These are phyloP conservation scores for Babesia microti DNA, from an alignment of 169 alveolate species.

Conservation along the genomic window DNA sequence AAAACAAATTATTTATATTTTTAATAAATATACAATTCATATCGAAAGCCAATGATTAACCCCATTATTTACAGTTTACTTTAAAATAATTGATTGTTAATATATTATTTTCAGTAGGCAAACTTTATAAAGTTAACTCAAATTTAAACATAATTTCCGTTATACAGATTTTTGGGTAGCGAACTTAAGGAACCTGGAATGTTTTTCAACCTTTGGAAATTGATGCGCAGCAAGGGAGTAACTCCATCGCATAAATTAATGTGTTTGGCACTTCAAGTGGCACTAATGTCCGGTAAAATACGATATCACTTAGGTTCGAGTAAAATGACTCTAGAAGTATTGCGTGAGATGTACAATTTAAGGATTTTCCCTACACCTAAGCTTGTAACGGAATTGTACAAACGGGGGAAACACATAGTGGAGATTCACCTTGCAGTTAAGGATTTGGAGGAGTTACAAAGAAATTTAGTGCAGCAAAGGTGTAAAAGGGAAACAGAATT, in stretches of 20 bases:
- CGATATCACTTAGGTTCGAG: conserved; percentile 13
- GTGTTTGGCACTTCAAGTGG: conserved; percentile 47
- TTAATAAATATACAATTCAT: background rate
- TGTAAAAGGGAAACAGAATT: no score
- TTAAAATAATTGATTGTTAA: conserved; percentile 8
- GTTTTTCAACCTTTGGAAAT: conserved; percentile 47
- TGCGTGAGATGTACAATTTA: conserved; percentile 55
- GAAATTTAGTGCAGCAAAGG: no score
- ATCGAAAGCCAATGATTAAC: background rate
- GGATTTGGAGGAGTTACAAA: conserved; percentile 44
- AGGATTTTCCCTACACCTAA: conserved; percentile 65
- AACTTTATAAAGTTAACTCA: no score
- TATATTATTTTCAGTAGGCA: no score
- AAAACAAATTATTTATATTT: background rate
- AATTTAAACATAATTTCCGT: background rate
- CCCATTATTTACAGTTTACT: background rate
- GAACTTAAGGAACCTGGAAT: conserved; percentile 48
- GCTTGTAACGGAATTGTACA: conserved; percentile 49
- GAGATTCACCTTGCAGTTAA: conserved; percentile 58
- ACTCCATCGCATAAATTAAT: conserved; percentile 19
- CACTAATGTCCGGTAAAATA: conserved; percentile 17
- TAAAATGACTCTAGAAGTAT: conserved; percentile 38
- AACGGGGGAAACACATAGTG: conserved; percentile 60
- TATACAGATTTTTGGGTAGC: conserved; percentile 25
- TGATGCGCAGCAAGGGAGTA: conserved; percentile 1